Percentiles rank a stretch among this genome's conserved stretches.
Conservation (phyloP, 805 yeast genomes). For the Aciculoconidium aculeatum region DNA sequence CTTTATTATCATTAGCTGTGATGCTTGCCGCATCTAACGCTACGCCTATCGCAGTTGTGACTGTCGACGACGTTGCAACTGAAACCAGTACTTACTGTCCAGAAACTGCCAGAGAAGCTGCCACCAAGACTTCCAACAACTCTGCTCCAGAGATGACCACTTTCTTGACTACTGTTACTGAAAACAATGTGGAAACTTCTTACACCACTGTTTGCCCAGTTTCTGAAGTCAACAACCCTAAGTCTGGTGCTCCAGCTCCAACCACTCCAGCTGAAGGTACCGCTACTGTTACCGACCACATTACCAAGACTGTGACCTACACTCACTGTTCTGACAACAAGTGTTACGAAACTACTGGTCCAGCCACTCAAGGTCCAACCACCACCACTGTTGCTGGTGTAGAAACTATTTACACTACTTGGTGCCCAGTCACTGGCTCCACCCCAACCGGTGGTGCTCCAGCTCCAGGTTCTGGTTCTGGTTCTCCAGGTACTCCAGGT, state of each 20-base stretch:
- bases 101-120: constrained; percentile 13
- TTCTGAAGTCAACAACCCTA: constrained; percentile 8
- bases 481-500: constrained; percentile 14
- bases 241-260: constrained; percentile 6
- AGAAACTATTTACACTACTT: constrained; percentile 36
- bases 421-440: constrained; percentile 20
- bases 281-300: constrained; percentile 13
- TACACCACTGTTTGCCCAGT: constrained; percentile 5
- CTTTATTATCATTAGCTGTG: constrained; percentile 8
- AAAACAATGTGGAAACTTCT: constrained; percentile 2
- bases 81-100: constrained; percentile 18
- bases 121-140: constrained; percentile 8
- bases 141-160: constrained; percentile 5
- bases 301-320: constrained; percentile 30
- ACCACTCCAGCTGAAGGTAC: constrained; percentile 25
- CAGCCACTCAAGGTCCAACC: constrained; percentile 13
- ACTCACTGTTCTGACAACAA: constrained; percentile 30
- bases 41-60: constrained; percentile 11
- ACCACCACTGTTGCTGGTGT: constrained; percentile 30
- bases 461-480: constrained; percentile 7
- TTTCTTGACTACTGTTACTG: constrained; percentile 9
- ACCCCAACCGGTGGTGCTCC: no score
- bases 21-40: constrained; percentile 8
- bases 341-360: constrained; percentile 16
- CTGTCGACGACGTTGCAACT: constrained; percentile 6